Base-by-base conservation (phyloP, 768 basidiomycete species). In the Agaricus subrufescens region DNA sequence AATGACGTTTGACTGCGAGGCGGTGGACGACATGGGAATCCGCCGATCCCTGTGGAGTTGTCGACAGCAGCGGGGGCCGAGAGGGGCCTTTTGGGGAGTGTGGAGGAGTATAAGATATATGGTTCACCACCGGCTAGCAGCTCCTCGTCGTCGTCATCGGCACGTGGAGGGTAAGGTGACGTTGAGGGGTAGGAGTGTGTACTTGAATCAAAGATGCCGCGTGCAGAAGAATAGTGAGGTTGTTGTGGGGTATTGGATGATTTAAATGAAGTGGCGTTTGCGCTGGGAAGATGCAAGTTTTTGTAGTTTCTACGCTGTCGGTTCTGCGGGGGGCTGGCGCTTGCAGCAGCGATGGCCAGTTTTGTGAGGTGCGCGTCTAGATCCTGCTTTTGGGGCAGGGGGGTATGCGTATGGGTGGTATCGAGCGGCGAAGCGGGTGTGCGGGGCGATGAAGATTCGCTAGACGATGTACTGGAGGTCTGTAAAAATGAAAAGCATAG, bases 341-440 rank as follows among this genome's bases (percentile, higher is more conserved):
- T 42, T 7, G 42, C 10, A 37, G 19, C 37, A 4, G 31, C 48
- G 23, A 56, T 26, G 10, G 49, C 38, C 3, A 54, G 43, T 15
- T 56, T 56, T n/a, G 29, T 8, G 4, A 56, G 34, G 31, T 50
- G 48, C 12, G 44, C 31, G 27, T 56, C 48, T 10, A 56, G 30
- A 34, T 42, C 49, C 40, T 44, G 31, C 39, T 27, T 46, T 31
- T 40, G 46, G 9, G 50, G 42, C 23, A 50, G 48, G 7, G 26
- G 49, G 48, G 55, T 47, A 56, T 56, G 55, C 34, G 49, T 46
- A 50, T 56, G 55, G 23, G 44, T 40, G 49, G 40, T 48, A 49
- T 47, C 45, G 49, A 50, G 42, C 30, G 55, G 55, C 30, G 55
- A 56, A 34, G 47, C 48, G 19, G 55, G 55, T 23, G 55, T 56